phyloP scores from a whole-genome alignment of 2,329 filamentous ascomycete species.

The Apiospora rasikravindrae region DNA sequence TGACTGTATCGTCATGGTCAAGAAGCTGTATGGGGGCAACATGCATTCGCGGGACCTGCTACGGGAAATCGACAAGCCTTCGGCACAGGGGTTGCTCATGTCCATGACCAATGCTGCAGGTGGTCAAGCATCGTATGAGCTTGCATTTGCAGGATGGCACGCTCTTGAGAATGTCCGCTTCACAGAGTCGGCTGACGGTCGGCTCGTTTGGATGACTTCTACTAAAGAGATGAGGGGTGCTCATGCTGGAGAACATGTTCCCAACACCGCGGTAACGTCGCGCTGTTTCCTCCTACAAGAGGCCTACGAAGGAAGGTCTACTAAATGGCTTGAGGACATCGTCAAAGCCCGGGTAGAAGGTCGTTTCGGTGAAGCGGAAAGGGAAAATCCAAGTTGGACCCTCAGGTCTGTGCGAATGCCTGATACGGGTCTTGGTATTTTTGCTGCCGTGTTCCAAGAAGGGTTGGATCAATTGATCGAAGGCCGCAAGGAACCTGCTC shows the following conservation, averaged over 20 bases:
- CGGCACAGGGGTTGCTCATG: conserved; percentile 64
- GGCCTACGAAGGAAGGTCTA: conserved; percentile 77
- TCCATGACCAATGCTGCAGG: conserved; percentile 68
- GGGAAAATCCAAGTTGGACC: conserved; percentile 82
- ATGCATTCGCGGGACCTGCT: conserved; percentile 78
- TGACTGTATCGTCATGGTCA: conserved; percentile 78
- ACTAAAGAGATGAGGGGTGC: conserved; percentile 64
- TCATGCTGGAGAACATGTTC: conserved; percentile 52
- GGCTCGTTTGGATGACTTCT: conserved; percentile 71
- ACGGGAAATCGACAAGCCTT: conserved; percentile 84
- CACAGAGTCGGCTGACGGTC: conserved; percentile 70
- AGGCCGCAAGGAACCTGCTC: conserved; percentile 70
- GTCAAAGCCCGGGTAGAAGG: conserved; percentile 86
- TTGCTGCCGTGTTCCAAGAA: conserved; percentile 76
- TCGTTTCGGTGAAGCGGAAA: conserved; percentile 81
- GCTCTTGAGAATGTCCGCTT: conserved; percentile 73
- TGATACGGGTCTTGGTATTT: conserved; percentile 63
- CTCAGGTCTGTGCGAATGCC: conserved; percentile 71
- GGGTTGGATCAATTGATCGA: conserved; percentile 65
- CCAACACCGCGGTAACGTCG: conserved; percentile 59
- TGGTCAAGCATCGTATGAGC: conserved; percentile 68
- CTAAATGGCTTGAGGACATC: conserved; percentile 82
- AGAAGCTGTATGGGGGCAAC: conserved; percentile 67
- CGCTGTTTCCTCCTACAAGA: conserved; percentile 76
- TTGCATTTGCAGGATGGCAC: conserved; percentile 77